Conservation (phyloP, 2,329 filamentous ascomycete species). For the Xylogone sp. region DNA sequence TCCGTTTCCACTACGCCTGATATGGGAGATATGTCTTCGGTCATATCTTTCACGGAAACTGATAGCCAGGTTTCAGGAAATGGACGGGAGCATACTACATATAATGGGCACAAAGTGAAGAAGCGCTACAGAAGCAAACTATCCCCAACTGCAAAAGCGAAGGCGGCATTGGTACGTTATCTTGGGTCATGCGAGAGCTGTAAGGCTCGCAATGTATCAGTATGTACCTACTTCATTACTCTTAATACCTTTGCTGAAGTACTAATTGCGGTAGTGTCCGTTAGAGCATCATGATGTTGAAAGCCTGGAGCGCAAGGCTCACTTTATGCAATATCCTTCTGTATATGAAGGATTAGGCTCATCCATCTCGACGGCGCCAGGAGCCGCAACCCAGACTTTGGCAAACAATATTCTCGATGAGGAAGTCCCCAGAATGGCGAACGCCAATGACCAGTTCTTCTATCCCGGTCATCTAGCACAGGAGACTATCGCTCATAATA, state of each 20-base stretch:
- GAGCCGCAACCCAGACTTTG: conserved; percentile 3
- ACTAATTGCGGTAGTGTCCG: conserved; percentile 16
- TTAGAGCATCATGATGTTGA: conserved; percentile 25
- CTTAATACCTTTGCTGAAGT: neutral
- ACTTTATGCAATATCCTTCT: conserved; percentile 1
- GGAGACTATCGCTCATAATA: neutral
- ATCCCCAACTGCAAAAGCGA: conserved; percentile 15
- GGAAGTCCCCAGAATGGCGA: conserved; percentile 7
- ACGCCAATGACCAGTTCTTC: conserved; percentile 7
- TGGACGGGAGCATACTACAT: conserved; percentile 8
- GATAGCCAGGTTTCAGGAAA: neutral
- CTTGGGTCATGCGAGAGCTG: conserved; percentile 22
- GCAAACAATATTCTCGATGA: conserved; percentile 6
- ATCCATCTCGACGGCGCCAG: conserved; percentile 9
- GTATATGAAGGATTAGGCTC: conserved; percentile 5
- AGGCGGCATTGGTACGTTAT: conserved; percentile 24
- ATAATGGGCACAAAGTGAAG: conserved; percentile 19
- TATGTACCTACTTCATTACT: conserved; percentile 4
- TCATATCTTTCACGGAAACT: conserved; percentile 19
- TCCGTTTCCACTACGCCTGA: conserved; percentile 14
- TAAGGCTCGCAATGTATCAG: conserved; percentile 15
- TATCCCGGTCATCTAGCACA: conserved; percentile 6
- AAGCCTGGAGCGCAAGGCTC: conserved; percentile 14
- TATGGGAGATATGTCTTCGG: conserved; percentile 19
- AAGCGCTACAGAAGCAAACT: conserved; percentile 17